Conservation (phyloP, 306 rosid species). For the Prosopis cineraria region DNA sequence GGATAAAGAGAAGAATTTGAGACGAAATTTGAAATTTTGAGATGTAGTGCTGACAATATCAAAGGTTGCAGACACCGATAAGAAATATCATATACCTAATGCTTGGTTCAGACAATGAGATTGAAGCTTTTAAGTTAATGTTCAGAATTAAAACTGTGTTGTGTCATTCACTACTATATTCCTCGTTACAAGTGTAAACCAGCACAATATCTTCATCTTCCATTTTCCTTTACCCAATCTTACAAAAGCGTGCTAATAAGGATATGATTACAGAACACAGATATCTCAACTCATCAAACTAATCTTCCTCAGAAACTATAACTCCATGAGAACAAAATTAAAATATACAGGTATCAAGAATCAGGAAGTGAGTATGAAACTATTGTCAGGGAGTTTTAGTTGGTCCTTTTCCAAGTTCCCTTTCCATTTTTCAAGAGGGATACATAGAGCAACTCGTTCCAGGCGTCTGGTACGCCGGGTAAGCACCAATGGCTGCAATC, state of each 20-base stretch:
- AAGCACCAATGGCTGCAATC: constrained; percentile 81
- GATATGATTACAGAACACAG: constrained; percentile 25
- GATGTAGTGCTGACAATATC: background rate
- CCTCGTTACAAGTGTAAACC: background rate
- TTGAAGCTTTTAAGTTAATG: background rate
- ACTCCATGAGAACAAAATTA: background rate
- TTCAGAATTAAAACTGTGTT: background rate
- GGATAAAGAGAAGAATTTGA: background rate
- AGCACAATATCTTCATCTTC: constrained; percentile 22
- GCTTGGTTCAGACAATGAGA: background rate
- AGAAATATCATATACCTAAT: background rate
- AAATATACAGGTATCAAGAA: constrained; percentile 38
- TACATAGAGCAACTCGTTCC: constrained; percentile 54
- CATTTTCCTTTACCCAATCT: constrained; percentile 16
- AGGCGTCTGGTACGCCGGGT: constrained; percentile 66
- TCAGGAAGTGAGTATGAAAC: background rate
- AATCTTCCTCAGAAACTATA: background rate
- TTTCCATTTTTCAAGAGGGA: constrained; percentile 48
- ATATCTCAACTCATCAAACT: constrained; percentile 31
- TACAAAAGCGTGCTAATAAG: constrained; percentile 14
- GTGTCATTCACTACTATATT: background rate
- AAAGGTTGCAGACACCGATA: background rate
- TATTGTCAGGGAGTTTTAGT: constrained; percentile 9
- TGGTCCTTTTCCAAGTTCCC: constrained; percentile 45
- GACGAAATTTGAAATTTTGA: background rate